Evolutionary conservation across 257 asterid species (phyloP).

Genomic region (Rauvolfia tetraphylla): DNA sequence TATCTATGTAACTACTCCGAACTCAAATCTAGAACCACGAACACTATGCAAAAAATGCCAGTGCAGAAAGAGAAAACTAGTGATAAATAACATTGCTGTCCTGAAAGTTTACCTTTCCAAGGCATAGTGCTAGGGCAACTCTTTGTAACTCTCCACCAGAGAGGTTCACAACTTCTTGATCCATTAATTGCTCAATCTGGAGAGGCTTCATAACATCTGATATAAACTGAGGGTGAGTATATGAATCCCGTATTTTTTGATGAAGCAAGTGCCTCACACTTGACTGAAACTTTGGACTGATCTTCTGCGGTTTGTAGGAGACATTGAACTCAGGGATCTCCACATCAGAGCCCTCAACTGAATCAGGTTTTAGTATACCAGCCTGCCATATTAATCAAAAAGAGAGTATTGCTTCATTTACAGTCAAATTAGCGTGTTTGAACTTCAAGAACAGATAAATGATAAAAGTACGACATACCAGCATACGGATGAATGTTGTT

Average conservation of each 20-base stretch:
- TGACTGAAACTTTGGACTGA: conserved; percentile 71
- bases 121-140: conserved; percentile 89
- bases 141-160: conserved; percentile 99
- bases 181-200: conserved; percentile 95
- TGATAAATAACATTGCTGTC: not conserved
- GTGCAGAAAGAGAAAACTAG: not conserved
- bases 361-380: conserved; percentile 88
- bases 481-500: conserved; percentile 95
- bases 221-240: conserved; percentile 85
- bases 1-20: not conserved
- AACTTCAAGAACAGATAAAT: conserved; percentile 4
- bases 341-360: conserved; percentile 59
- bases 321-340: conserved; percentile 96
- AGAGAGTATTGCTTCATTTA: not conserved
- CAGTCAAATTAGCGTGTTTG: conserved; percentile 7
- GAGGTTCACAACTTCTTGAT: conserved; percentile 91
- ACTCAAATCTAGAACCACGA: not conserved
- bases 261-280: conserved; percentile 80
- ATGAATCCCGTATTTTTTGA: conserved; percentile 76
- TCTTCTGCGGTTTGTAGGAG: conserved; percentile 97
- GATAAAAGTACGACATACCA: conserved; percentile 43
- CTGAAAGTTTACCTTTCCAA: conserved; percentile 70
- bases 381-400: conserved; percentile 49
- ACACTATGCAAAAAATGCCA: too few species aligned
- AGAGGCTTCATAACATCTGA: conserved; percentile 99